Evolutionary conservation across 371 early-diverging fungal species (phyloP).

Genomic region (Circinella minor): DNA sequence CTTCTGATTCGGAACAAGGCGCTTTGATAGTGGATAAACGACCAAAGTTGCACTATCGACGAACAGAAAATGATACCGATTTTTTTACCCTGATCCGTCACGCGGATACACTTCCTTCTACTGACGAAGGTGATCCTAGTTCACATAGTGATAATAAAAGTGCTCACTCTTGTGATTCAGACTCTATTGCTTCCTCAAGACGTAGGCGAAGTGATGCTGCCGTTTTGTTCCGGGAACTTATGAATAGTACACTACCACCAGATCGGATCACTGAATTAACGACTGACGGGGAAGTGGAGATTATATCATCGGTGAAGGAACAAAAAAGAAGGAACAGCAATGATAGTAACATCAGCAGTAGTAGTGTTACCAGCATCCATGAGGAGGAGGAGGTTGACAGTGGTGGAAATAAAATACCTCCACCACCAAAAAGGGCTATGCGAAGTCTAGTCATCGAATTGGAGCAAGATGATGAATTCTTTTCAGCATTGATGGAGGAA

Average conservation of each 20-base stretch:
- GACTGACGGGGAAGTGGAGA: slow-evolving; percentile 12
- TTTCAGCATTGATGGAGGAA: slow-evolving; percentile 57
- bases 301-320: background rate
- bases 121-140: background rate
- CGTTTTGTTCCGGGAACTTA: slow-evolving; percentile 7
- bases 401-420: too few species aligned
- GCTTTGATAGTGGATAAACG: background rate
- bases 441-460: slow-evolving; percentile 60
- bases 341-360: background rate
- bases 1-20: slow-evolving; percentile 4
- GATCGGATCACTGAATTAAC: slow-evolving; percentile 18
- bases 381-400: too few species aligned
- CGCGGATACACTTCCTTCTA: background rate
- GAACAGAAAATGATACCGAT: slow-evolving; percentile 42
- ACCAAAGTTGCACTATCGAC: slow-evolving; percentile 36
- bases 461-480: slow-evolving; percentile 65
- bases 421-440: background rate
- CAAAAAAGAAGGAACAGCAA: slow-evolving; percentile 4
- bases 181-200: background rate
- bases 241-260: slow-evolving; percentile 12
- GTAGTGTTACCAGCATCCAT: too few species aligned
- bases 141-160: background rate
- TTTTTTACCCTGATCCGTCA: slow-evolving; percentile 33
- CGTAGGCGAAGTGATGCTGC: slow-evolving; percentile 17
- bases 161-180: background rate